Percentiles rank a stretch among this genome's conserved stretches.
Conservation (phyloP, 805 yeast genomes). For the Yarrowia porcina region DNA sequence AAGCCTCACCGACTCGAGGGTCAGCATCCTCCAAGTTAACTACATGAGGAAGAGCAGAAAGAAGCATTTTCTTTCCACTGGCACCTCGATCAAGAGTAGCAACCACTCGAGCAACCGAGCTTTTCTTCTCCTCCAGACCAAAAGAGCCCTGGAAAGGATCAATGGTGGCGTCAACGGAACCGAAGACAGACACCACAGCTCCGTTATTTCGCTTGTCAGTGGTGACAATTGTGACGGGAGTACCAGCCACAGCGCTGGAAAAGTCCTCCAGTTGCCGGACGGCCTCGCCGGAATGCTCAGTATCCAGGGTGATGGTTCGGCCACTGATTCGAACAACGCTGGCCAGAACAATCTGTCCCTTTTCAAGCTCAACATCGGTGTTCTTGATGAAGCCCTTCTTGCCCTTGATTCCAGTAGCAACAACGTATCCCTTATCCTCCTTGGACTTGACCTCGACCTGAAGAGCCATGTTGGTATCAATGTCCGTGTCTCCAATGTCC, state of each 20-base stretch:
- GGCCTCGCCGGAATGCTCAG: constrained; percentile 45
- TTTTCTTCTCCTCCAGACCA: constrained; percentile 64
- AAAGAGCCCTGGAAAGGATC: constrained; percentile 63
- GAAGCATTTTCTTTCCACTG: constrained; percentile 54
- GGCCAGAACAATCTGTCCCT: constrained; percentile 69
- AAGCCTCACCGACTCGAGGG: constrained; percentile 51
- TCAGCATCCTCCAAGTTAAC: constrained; percentile 39
- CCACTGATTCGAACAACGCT: constrained; percentile 51
- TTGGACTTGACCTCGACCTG: constrained; percentile 76
- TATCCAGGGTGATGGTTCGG: constrained; percentile 59
- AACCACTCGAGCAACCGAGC: constrained; percentile 64
- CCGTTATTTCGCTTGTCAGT: constrained; percentile 61
- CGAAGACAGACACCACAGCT: constrained; percentile 66
- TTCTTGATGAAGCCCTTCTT: constrained; percentile 59
- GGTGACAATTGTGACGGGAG: constrained; percentile 68
- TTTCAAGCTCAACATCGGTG: constrained; percentile 59
- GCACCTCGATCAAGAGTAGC: constrained; percentile 52
- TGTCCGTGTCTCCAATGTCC: constrained; percentile 44
- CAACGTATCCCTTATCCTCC: constrained; percentile 88
- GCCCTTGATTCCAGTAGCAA: constrained; percentile 62
- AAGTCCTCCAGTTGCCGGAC: constrained; percentile 59
- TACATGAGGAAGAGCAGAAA: constrained; percentile 62
- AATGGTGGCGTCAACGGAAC: constrained; percentile 68
- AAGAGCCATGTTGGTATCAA: constrained; percentile 56
- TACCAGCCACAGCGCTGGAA: constrained; percentile 81